These are phyloP conservation scores for Zygosaccharomyces bailii DNA, from an alignment of 805 yeast species.

Conservation along the genomic window DNA sequence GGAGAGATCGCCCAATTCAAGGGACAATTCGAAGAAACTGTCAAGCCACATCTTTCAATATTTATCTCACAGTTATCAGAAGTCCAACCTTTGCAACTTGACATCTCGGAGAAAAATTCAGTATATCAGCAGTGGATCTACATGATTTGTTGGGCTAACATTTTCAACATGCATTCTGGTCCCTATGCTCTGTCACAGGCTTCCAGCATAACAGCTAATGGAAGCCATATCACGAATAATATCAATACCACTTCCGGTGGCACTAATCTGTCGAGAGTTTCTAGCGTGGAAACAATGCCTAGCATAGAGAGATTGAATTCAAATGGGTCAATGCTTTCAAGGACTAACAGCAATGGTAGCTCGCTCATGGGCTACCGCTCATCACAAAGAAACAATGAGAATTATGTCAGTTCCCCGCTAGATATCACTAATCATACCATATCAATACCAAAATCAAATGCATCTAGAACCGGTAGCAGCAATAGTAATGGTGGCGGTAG, in stretches of 20 bases:
- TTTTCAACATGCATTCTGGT: constrained; percentile 28
- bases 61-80: constrained; percentile 12
- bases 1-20: constrained; percentile 21
- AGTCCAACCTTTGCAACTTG: constrained; percentile 13
- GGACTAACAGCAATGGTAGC: constrained; percentile 32
- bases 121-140: constrained; percentile 24
- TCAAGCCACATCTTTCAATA: constrained; percentile 16
- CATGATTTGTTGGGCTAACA: constrained; percentile 30
- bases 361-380: constrained; percentile 21
- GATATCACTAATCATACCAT: constrained; percentile 10
- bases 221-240: neutral
- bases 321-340: constrained; percentile 26
- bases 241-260: neutral
- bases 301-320: constrained; percentile 32
- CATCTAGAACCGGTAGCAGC: constrained; percentile 7
- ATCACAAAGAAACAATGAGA: constrained; percentile 12
- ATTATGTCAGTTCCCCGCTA: constrained; percentile 12
- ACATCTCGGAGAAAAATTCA: constrained; percentile 14
- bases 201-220: neutral
- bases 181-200: constrained; percentile 14
- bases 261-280: constrained; percentile 8
- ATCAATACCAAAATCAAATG: constrained; percentile 7
- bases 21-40: constrained; percentile 12
- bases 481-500: constrained; percentile 19
- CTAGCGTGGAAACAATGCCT: constrained; percentile 20